A percentile compares a stretch with the other conserved stretches of the same genome.
Conservation (phyloP, 1,139 yeast genomes). For the Arxiozyma bovina region DNA sequence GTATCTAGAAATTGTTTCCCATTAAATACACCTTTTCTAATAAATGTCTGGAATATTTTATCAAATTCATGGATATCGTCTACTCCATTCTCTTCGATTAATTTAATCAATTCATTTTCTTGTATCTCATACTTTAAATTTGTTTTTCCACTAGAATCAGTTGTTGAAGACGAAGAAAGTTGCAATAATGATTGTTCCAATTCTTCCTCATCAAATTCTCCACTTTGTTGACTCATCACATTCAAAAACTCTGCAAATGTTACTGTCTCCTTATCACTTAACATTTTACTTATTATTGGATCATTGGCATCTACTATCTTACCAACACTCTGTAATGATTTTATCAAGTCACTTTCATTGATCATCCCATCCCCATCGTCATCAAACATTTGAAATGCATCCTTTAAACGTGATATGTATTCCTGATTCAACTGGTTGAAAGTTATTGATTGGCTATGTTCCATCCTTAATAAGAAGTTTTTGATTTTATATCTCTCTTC, state of each 20-base stretch:
- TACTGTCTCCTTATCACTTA: constrained; percentile 37
- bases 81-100: constrained; percentile 48
- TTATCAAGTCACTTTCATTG: constrained; percentile 48
- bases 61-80: constrained; percentile 42
- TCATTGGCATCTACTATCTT: constrained; percentile 35
- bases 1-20: constrained; percentile 57
- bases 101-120: constrained; percentile 42
- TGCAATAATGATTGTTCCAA: constrained; percentile 59
- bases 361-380: constrained; percentile 73
- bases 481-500: background rate
- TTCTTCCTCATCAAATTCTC: constrained; percentile 48
- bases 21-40: constrained; percentile 42
- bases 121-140: constrained; percentile 39
- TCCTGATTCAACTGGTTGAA: constrained; percentile 29
- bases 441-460: constrained; percentile 22
- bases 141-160: constrained; percentile 39
- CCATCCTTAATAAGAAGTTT: constrained; percentile 13
- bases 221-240: constrained; percentile 53
- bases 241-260: constrained; percentile 66
- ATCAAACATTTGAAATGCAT: constrained; percentile 60
- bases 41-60: constrained; percentile 47
- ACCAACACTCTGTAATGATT: constrained; percentile 48
- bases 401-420: constrained; percentile 39
- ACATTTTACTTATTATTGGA: constrained; percentile 38
- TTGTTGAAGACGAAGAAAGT: background rate